Evolutionary conservation across 352 stramenopile species (phyloP).

Genomic region (Pythium grandisporangium): DNA sequence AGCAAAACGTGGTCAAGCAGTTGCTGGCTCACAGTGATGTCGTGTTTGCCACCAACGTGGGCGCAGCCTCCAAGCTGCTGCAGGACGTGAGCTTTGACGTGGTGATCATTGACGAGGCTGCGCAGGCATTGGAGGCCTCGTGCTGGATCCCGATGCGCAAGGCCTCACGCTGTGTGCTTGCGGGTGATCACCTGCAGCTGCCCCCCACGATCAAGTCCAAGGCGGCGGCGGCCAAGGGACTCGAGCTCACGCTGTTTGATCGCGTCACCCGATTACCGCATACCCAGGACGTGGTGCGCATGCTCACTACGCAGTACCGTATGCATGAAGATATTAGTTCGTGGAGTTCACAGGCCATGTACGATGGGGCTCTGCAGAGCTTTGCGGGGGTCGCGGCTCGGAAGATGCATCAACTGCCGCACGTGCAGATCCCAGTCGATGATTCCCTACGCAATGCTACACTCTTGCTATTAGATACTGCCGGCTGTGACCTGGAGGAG

Average conservation of each 20-base stretch:
- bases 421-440: slow-evolving; percentile 44
- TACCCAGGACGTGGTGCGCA: slow-evolving; percentile 63
- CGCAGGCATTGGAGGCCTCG: slow-evolving; percentile 93
- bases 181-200: slow-evolving; percentile 95
- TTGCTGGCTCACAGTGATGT: slow-evolving; percentile 91
- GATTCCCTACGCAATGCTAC: slow-evolving; percentile 60
- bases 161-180: slow-evolving; percentile 83
- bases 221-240: slow-evolving; percentile 49
- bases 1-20: slow-evolving; percentile 90
- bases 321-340: slow-evolving; percentile 95
- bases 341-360: slow-evolving; percentile 95
- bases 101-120: slow-evolving; percentile 96
- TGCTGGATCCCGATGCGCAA: slow-evolving; percentile 96
- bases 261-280: slow-evolving; percentile 73
- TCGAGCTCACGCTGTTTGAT: slow-evolving; percentile 95
- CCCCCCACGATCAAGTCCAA: slow-evolving; percentile 95
- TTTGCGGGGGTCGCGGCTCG: slow-evolving; percentile 70
- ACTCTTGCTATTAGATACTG: slow-evolving; percentile 92
- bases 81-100: slow-evolving; percentile 90
- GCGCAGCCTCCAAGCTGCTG: slow-evolving; percentile 89
- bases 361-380: slow-evolving; percentile 74
- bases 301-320: slow-evolving; percentile 96
- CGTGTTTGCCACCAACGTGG: slow-evolving; percentile 95
- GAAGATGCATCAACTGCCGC: slow-evolving; percentile 72
- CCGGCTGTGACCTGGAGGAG: slow-evolving; percentile 90